Conservation (phyloP, 2,329 filamentous ascomycete species). For the Colletotrichum sp. region DNA sequence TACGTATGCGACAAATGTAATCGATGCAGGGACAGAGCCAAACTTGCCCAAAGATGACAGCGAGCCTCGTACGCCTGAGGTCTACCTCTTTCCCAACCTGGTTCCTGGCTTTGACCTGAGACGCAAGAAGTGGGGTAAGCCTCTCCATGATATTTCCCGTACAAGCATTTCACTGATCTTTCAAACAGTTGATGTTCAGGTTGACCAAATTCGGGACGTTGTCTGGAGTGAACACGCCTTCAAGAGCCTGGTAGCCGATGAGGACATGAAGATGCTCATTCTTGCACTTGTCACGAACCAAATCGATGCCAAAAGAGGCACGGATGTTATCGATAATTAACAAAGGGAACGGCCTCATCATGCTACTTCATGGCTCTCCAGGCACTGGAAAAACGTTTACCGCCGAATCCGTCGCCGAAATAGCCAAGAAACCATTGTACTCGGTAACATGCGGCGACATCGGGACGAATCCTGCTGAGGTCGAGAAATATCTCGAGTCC, state of each 20-base stretch:
- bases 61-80: not conserved
- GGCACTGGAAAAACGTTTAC: slow-evolving; percentile 41
- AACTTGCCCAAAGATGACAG: not conserved
- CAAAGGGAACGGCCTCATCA: slow-evolving; percentile 37
- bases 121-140: not conserved
- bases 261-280: slow-evolving; percentile 30
- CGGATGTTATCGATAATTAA: slow-evolving; percentile 36
- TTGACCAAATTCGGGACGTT: not conserved
- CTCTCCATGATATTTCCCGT: no score
- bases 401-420: slow-evolving; percentile 27
- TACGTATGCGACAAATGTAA: not conserved
- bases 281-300: slow-evolving; percentile 27
- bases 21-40: not conserved
- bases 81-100: not conserved
- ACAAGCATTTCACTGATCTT: not conserved
- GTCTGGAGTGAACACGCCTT: slow-evolving; percentile 22
- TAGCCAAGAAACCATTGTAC: slow-evolving; percentile 24
- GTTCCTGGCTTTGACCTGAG: not conserved
- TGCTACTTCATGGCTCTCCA: slow-evolving; percentile 36
- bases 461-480: slow-evolving; percentile 21
- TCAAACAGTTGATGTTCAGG: not conserved
- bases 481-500: slow-evolving; percentile 27
- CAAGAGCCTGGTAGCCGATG: slow-evolving; percentile 18
- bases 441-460: slow-evolving; percentile 29
- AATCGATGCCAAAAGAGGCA: slow-evolving; percentile 24